Conservation (phyloP, 2,329 filamentous ascomycete genomes). For the Cordyceps farinosa region DNA sequence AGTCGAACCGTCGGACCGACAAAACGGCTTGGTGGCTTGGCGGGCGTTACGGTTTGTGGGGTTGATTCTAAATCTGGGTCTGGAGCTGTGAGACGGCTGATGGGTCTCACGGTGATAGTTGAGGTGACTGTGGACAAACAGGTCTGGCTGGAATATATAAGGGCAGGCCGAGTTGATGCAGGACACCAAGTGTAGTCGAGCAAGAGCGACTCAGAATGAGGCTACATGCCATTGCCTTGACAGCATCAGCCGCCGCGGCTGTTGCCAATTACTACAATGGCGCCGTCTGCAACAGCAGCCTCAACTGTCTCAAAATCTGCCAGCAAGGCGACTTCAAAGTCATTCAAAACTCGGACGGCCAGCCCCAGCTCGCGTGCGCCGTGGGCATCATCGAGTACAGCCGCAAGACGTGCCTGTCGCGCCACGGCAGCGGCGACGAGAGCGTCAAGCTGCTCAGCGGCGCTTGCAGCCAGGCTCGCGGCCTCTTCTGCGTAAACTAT, state of each 20-base stretch:
- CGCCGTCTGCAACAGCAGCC: constrained; percentile 11
- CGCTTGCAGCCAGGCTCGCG: constrained; percentile 6
- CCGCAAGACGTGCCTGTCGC: constrained; percentile 12
- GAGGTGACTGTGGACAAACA: background rate
- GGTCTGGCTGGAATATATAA: background rate
- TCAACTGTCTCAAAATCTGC: constrained; percentile 10
- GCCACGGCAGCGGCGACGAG: constrained; percentile 5
- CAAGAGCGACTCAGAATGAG: constrained; percentile 1
- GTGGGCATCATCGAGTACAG: constrained; percentile 15
- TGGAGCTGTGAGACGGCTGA: background rate
- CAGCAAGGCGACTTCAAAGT: constrained; percentile 8
- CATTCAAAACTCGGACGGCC: background rate
- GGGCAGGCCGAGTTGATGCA: background rate
- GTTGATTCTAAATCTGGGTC: background rate
- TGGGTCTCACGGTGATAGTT: background rate
- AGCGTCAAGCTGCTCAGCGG: background rate
- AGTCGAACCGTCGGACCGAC: constrained; percentile 16
- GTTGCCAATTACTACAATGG: constrained; percentile 8
- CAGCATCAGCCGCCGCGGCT: background rate
- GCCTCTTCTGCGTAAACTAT: background rate
- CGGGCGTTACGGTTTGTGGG: constrained; percentile 10
- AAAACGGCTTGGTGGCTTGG: constrained; percentile 5
- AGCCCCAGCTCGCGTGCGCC: constrained; percentile 11
- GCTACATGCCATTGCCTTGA: background rate
- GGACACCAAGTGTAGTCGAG: background rate